These are phyloP conservation scores for Groenewaldozyma tartarivorans DNA, from an alignment of 805 yeast species.

Conservation along the genomic window DNA sequence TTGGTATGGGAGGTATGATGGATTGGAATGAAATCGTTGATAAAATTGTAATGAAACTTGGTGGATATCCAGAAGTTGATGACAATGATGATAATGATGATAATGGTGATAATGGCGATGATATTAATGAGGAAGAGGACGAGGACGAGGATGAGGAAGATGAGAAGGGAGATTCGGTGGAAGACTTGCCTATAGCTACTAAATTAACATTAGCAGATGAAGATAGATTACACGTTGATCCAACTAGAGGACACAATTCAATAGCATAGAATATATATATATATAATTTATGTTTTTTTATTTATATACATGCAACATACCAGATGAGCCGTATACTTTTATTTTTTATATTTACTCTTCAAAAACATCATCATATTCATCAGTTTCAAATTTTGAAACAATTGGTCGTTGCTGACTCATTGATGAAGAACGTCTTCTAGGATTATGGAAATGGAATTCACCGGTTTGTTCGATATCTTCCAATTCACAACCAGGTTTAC, in stretches of 20 bases:
- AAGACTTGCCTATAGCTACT: not conserved
- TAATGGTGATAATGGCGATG: constrained; percentile 27
- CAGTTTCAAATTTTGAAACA: constrained; percentile 15
- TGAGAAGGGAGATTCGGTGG: not conserved
- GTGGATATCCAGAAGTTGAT: constrained; percentile 50
- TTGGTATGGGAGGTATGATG: constrained; percentile 99
- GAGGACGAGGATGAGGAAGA: constrained; percentile 34
- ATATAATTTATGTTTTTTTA: no score
- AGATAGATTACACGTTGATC: not conserved
- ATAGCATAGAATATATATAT: no score
- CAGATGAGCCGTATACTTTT: no score
- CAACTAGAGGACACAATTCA: not conserved
- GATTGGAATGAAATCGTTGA: constrained; percentile 94
- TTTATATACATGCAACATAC: no score
- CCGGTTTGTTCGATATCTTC: constrained; percentile 53
- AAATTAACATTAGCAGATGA: not conserved
- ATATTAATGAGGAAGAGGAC: constrained; percentile 40
- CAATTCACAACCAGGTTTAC: constrained; percentile 68
- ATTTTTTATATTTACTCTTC: constrained; percentile 15
- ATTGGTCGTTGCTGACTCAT: constrained; percentile 13
- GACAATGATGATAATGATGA: constrained; percentile 37
- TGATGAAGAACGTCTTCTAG: constrained; percentile 30
- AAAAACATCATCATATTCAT: constrained; percentile 16
- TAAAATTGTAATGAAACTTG: constrained; percentile 62
- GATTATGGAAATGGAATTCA: constrained; percentile 33